Base-by-base conservation (phyloP, 306 rosid genomes). In the Malus fusca region DNA sequence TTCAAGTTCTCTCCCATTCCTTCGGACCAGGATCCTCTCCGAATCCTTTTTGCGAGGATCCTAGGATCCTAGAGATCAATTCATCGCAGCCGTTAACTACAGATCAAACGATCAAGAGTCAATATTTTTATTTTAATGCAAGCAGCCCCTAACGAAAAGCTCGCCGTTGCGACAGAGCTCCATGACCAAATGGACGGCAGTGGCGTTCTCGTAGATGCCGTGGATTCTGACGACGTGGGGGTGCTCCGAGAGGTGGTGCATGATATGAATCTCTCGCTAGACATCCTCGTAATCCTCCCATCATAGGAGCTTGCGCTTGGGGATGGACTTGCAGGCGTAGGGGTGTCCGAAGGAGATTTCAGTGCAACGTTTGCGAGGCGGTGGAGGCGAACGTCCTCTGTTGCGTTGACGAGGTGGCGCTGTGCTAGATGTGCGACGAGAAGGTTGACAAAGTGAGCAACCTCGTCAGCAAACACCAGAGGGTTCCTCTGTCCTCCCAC, bases 331-430 rank as follows among this genome's bases (percentile, higher is more conserved):
- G 42, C 42, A 37, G 42, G 42, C 8, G 42, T 6, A 37, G 42
- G 9, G 42, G 42, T 37, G 42, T 37, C 42, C 0, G 42, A 37
- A 6, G 42, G 42, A 37, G 10, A 37, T 37, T 37, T 37, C 97
- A 90, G 90, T 95, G 99, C 59, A 87, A 84, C 89, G 97, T 89
- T 30, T 95, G 99, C 78, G 99, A 92, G 71, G 85, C 69, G 74
- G 90, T 91, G 8, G 99, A 95, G 86, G 99, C 99, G 3, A 85
- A 78, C 83, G 97, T 95, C 42, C 82, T 95, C 12, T 92, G 97
- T 73, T 95, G 99, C 70, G 97, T 97, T 5, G 99, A 92, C 60
- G 97, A 95, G 83, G 99, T 93, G 18, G 97, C 97, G 28, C 78
- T 95, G 46, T 95, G 99, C 75, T 89, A 91, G 92, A 90, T 86